Percentiles rank a stretch among this genome's conserved stretches.
These are phyloP conservation scores for Brettanomyces bruxellensis DNA, from an alignment of 805 yeast genomes.

Conservation along the genomic window DNA sequence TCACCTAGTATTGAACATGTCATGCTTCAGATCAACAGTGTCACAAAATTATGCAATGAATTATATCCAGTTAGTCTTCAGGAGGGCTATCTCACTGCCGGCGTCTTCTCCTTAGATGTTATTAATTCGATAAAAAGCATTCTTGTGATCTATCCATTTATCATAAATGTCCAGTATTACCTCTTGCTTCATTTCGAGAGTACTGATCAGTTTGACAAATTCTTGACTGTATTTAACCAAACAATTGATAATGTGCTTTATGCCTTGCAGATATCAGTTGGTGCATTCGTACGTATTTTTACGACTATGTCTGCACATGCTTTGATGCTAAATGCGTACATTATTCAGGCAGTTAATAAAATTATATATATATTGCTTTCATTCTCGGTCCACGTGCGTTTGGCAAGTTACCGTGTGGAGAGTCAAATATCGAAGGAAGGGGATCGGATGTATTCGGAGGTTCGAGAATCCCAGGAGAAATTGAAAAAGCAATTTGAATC, in stretches of 20 bases:
- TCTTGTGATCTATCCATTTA: conserved; percentile 3
- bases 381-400: conserved; percentile 1
- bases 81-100: conserved; percentile 1
- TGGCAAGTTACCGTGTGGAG: neutral
- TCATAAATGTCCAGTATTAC: conserved; percentile 8
- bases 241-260: neutral
- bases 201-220: conserved; percentile 1
- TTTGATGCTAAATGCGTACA: neutral
- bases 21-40: conserved; percentile 6
- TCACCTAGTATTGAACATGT: conserved; percentile 18
- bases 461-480: neutral
- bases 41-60: neutral
- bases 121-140: conserved; percentile 3
- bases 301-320: conserved; percentile 1
- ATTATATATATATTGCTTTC: conserved; percentile 1
- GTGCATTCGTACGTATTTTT: neutral
- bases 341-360: neutral
- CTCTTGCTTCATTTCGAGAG: conserved; percentile 12
- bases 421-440: neutral
- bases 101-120: conserved; percentile 1
- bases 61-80: neutral
- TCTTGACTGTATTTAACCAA: neutral
- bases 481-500: neutral
- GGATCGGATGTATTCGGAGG: neutral
- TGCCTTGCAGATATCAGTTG: neutral